Evolutionary conservation across 371 early-diverging fungal genomes (phyloP), one percentile per base, ranked within the genome.

Genomic region (Rhizopus microsporus): DNA sequence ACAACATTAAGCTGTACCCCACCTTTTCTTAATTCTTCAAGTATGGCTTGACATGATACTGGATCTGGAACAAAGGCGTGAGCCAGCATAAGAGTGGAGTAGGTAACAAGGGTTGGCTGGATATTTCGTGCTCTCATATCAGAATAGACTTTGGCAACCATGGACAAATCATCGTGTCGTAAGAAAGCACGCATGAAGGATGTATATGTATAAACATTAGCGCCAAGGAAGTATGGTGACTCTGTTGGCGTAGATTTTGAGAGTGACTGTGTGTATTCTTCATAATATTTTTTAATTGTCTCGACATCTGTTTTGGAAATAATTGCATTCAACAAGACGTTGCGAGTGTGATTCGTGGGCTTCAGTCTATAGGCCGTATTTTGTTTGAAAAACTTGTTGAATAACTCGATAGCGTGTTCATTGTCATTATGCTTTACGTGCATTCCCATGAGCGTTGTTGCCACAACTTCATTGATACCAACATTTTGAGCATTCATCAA

Each of bases 171-270:
- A 46, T 71, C 54, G 10, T 65, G 71, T 7, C 77, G 76, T 38
- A 79, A 54, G 39, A 76, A 79, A 7, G 80, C 74, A 30, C 80
- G 72, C 80, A 79, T 79, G 55, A 79, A 79, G 2, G 63, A 59
- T 9, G 76, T 79, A 52, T 69, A 79, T 7, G 72, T 72, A 55
- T 64, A 72, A 7, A 74, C 75, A 45, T 63, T 68, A 9, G 75
- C 57, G 33, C 64, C 66, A 2, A 66, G 15, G 35, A 67, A 69
- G 7, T 69, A 47, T 4, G 56, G 37, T 16, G 47, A 15, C 12
- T 33, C 29, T 1, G 50, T 58, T 16, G 43, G 48, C 8, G 53
- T 38, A 15, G 49, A 54, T 3, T 60, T 43, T 8, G 17, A 45
- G 4, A 72, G 37, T 5, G 12, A 42, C 9, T 46, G 30, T 30